phyloP scores from a whole-genome alignment of 2,329 filamentous ascomycete species.

The Stemphylium lycopersici region DNA sequence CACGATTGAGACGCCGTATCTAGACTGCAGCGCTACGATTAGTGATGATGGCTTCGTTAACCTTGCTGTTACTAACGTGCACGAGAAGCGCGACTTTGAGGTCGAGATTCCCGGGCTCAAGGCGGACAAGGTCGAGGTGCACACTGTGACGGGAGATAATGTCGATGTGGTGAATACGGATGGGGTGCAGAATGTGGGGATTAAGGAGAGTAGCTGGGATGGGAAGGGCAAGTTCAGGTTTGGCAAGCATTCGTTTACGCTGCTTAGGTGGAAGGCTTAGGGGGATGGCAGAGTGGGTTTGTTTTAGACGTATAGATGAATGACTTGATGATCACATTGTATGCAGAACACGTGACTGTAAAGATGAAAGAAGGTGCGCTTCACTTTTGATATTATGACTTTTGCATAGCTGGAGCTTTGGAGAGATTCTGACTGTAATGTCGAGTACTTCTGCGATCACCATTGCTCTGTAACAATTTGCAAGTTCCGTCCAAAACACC shows the following conservation, averaged over 20 bases:
- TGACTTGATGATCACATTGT: too few species aligned
- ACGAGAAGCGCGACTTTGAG: conserved; percentile 64
- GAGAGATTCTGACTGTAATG: too few species aligned
- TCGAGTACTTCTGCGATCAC: too few species aligned
- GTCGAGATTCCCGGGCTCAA: conserved; percentile 64
- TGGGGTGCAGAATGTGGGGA: conserved; percentile 65
- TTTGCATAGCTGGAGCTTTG: too few species aligned
- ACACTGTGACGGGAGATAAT: conserved; percentile 64
- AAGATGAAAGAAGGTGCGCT: neutral
- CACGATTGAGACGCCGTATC: conserved; percentile 70
- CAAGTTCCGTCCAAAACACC: too few species aligned
- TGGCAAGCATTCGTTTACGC: conserved; percentile 71
- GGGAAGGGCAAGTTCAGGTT: conserved; percentile 68
- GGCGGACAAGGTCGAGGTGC: conserved; percentile 61
- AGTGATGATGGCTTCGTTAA: conserved; percentile 66
- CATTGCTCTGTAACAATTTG: too few species aligned
- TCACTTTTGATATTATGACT: too few species aligned
- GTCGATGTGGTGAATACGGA: conserved; percentile 68
- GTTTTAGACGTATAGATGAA: neutral
- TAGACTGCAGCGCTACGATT: conserved; percentile 70
- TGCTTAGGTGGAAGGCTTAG: conserved; percentile 62
- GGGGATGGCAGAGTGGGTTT: neutral
- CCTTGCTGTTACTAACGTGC: conserved; percentile 75
- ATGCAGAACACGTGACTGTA: neutral
- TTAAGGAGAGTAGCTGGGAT: conserved; percentile 68